phyloP scores from a whole-genome alignment of 495 filamentous ascomycete genomes.

The Melanomma pulvis-pyrius region DNA sequence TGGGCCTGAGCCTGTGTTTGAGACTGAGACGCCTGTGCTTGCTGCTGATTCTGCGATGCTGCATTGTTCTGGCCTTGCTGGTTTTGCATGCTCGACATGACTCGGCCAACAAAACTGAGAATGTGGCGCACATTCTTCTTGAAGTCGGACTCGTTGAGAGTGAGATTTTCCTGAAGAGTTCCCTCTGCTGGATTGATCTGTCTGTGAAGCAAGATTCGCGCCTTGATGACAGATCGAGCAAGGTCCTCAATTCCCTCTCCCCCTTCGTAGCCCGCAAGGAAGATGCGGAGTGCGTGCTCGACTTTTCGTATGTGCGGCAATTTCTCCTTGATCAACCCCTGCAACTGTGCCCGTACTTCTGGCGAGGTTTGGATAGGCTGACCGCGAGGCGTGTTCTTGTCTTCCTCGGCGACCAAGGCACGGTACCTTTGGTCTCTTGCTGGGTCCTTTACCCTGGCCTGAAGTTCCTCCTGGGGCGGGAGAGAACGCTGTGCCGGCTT shows the following conservation, averaged over 20 bases:
- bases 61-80: slow-evolving; percentile 8
- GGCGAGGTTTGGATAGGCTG: slow-evolving; percentile 18
- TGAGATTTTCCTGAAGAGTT: slow-evolving; percentile 20
- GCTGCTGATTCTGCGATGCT: slow-evolving; percentile 15
- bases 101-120: slow-evolving; percentile 13
- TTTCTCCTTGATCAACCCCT: slow-evolving; percentile 13
- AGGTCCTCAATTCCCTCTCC: slow-evolving; percentile 9
- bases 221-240: slow-evolving; percentile 3
- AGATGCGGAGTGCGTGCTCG: slow-evolving; percentile 20
- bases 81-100: slow-evolving; percentile 7
- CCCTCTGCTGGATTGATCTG: slow-evolving; percentile 23
- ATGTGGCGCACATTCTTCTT: slow-evolving; percentile 7
- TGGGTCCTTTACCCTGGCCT: slow-evolving; percentile 8
- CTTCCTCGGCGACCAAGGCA: slow-evolving; percentile 21
- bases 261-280: slow-evolving; percentile 17
- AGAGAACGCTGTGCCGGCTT: slow-evolving; percentile 15
- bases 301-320: slow-evolving; percentile 17
- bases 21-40: not conserved
- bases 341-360: slow-evolving; percentile 22
- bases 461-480: slow-evolving; percentile 13
- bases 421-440: slow-evolving; percentile 14
- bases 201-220: slow-evolving; percentile 3
- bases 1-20: not conserved
- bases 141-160: slow-evolving; percentile 21
- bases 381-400: slow-evolving; percentile 2